Conservation (phyloP, 805 yeast genomes). For the Wickerhamomyces canadensis region DNA sequence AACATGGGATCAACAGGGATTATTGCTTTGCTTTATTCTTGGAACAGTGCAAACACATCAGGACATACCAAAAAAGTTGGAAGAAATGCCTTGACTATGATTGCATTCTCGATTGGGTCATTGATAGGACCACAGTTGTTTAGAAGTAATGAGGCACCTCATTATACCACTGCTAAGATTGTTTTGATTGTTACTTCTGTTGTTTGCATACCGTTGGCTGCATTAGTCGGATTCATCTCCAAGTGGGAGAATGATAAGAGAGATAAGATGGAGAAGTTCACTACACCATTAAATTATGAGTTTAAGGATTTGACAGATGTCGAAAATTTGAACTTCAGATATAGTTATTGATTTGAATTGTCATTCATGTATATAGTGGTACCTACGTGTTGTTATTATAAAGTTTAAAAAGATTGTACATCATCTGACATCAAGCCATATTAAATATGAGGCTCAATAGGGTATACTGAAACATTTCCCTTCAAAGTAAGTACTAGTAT, state of each 20-base stretch:
- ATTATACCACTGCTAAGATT: constrained; percentile 52
- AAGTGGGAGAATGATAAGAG: constrained; percentile 46
- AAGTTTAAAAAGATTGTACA: neutral
- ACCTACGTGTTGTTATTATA: no score
- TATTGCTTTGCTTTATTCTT: constrained; percentile 52
- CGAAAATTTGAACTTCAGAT: constrained; percentile 53
- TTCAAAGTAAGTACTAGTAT: no score
- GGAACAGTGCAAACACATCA: constrained; percentile 59
- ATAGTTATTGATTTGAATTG: constrained; percentile 23
- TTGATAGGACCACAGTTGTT: constrained; percentile 63
- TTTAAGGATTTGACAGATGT: constrained; percentile 56
- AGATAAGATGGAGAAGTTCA: constrained; percentile 33
- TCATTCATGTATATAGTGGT: no score
- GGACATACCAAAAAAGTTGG: constrained; percentile 55
- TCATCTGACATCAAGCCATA: no score
- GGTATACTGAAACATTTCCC: no score
- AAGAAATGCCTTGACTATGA: constrained; percentile 49
- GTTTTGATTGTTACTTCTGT: constrained; percentile 47
- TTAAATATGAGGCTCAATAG: no score
- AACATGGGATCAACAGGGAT: constrained; percentile 52
- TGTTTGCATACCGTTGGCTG: constrained; percentile 38
- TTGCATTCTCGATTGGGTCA: constrained; percentile 53
- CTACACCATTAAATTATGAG: constrained; percentile 32
- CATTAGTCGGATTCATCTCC: constrained; percentile 37
- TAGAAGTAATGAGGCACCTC: constrained; percentile 44